These are phyloP conservation scores for Xylaria sp. DNA, from an alignment of 2,329 filamentous ascomycete species.

Conservation along the genomic window DNA sequence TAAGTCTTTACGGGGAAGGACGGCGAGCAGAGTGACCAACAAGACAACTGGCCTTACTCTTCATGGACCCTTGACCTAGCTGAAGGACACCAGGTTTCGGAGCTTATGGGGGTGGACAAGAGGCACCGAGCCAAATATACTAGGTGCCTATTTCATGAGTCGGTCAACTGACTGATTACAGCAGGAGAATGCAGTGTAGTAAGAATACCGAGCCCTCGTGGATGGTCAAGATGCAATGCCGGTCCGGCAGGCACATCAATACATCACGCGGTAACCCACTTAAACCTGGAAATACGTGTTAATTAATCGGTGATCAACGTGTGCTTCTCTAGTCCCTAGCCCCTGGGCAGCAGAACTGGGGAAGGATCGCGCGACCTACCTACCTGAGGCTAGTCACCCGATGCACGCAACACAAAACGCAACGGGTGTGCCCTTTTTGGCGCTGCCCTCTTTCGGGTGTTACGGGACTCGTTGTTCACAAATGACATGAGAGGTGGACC, in stretches of 20 bases:
- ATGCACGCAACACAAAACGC: conserved; percentile 46
- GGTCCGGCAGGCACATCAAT: conserved; percentile 31
- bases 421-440: conserved; percentile 43
- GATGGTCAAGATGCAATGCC: conserved; percentile 25
- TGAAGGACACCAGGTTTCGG: conserved; percentile 20
- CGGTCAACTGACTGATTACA: conserved; percentile 31
- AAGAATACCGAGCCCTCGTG: conserved; percentile 14
- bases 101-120: conserved; percentile 26
- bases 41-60: conserved; percentile 27
- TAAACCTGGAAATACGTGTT: conserved; percentile 28
- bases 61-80: conserved; percentile 21
- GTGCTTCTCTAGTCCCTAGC: conserved; percentile 21
- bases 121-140: conserved; percentile 8
- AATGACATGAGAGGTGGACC: conserved; percentile 42
- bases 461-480: conserved; percentile 43
- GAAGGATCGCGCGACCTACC: conserved; percentile 43
- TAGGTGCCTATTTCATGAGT: conserved; percentile 22
- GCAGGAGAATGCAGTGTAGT: conserved; percentile 11
- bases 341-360: conserved; percentile 31
- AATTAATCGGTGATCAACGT: conserved; percentile 31
- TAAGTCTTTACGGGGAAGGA: conserved; percentile 1
- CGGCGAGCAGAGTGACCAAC: conserved; percentile 13
- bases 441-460: conserved; percentile 38
- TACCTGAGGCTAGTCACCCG: conserved; percentile 42
- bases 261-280: conserved; percentile 35